phyloP scores from a whole-genome alignment of 495 filamentous ascomycete species.

The Hypoxylon rickii region DNA sequence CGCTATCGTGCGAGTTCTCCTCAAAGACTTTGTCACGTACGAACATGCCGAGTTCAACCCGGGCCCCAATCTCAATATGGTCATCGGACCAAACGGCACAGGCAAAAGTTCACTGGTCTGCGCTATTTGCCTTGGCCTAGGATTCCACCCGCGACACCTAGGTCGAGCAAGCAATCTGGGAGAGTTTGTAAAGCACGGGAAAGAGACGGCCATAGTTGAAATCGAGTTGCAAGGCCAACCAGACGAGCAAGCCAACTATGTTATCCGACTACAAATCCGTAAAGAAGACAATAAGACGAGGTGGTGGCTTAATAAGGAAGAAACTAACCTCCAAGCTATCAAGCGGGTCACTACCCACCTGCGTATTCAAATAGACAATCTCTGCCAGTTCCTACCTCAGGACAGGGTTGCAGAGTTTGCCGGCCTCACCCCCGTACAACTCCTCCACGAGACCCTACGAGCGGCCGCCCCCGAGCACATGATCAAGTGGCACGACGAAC shows the following conservation, averaged over 20 bases:
- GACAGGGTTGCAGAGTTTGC: conserved; percentile 96
- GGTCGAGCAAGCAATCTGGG: conserved; percentile 83
- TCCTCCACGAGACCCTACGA: conserved; percentile 81
- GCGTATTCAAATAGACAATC: conserved; percentile 92
- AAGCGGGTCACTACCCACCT: conserved; percentile 67
- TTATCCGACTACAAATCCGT: conserved; percentile 76
- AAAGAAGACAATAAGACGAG: conserved; percentile 77
- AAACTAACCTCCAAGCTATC: conserved; percentile 61
- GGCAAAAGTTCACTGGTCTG: conserved; percentile 98
- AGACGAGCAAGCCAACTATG: conserved; percentile 61
- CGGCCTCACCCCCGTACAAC: conserved; percentile 78
- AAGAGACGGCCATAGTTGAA: conserved; percentile 77
- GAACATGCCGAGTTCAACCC: conserved; percentile 85
- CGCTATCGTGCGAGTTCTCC: conserved; percentile 83
- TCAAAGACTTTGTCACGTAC: conserved; percentile 96
- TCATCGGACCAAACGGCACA: conserved; percentile 97
- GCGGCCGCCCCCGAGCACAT: conserved; percentile 83
- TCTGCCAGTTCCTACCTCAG: conserved; percentile 97
- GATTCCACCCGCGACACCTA: conserved; percentile 79
- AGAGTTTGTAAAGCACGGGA: conserved; percentile 93
- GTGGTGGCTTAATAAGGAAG: conserved; percentile 71
- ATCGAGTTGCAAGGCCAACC: conserved; percentile 75
- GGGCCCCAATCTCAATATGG: conserved; percentile 95
- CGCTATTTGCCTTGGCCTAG: conserved; percentile 92
- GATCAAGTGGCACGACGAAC: conserved; percentile 72